Conservation (phyloP, 1,139 yeast genomes). For the Lodderomyces margitis region DNA sequence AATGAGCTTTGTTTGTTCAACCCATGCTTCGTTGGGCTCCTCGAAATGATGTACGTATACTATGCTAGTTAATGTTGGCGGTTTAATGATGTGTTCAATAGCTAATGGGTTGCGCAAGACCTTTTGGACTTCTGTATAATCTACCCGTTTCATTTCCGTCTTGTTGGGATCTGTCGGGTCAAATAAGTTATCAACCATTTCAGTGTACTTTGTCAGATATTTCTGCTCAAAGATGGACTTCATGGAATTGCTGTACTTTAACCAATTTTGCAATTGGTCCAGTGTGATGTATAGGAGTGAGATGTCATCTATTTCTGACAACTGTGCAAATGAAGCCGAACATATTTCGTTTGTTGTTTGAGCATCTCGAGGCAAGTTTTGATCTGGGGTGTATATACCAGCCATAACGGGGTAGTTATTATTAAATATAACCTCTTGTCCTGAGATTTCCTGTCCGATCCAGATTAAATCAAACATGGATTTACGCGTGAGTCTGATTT, state of each 20-base stretch:
- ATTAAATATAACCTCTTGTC: conserved; percentile 27
- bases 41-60: conserved; percentile 16
- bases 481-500: conserved; percentile 21
- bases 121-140: conserved; percentile 4
- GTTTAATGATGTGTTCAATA: conserved; percentile 23
- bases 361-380: conserved; percentile 19
- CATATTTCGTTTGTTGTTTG: conserved; percentile 33
- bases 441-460: conserved; percentile 36
- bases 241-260: conserved; percentile 16
- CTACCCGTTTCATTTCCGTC: conserved; percentile 6
- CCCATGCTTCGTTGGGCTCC: conserved; percentile 31
- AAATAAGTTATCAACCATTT: conserved; percentile 13
- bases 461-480: conserved; percentile 30
- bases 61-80: conserved; percentile 20
- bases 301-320: conserved; percentile 24
- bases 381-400: conserved; percentile 34
- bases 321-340: conserved; percentile 41
- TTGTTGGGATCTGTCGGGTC: conserved; percentile 8
- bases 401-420: conserved; percentile 26
- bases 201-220: conserved; percentile 12
- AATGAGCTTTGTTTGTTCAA: conserved; percentile 9
- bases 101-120: conserved; percentile 19
- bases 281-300: conserved; percentile 31
- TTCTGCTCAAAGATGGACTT: conserved; percentile 17
- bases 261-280: conserved; percentile 36